A percentile compares a stretch with the other conserved stretches of the same genome.
Evolutionary conservation across 805 yeast species (phyloP).

Genomic region (Ogataea nonfermentans): DNA sequence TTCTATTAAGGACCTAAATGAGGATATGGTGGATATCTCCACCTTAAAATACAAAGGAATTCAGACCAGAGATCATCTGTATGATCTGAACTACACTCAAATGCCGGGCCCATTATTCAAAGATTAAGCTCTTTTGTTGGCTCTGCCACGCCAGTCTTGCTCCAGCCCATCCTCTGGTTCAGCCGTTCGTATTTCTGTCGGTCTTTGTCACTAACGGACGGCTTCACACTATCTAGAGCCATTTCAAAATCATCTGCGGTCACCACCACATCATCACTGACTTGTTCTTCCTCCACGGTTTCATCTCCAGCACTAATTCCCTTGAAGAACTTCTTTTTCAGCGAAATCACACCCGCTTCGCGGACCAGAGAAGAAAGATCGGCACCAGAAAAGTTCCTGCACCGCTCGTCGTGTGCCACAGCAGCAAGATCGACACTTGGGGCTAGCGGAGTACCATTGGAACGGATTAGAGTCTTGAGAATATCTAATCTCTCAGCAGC

Average conservation of each 20-base stretch:
- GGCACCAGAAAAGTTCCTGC: conserved; percentile 93
- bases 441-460: conserved; percentile 75
- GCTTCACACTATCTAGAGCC: conserved; percentile 76
- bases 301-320: conserved; percentile 49
- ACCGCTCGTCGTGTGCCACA: conserved; percentile 73
- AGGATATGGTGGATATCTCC: conserved; percentile 38
- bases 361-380: conserved; percentile 88
- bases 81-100: conserved; percentile 53
- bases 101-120: conserved; percentile 35
- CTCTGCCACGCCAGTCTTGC: conserved; percentile 30
- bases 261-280: conserved; percentile 44
- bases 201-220: conserved; percentile 87
- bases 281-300: conserved; percentile 23
- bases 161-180: conserved; percentile 76
- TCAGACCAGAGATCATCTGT: conserved; percentile 51
- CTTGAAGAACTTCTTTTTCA: conserved; percentile 69
- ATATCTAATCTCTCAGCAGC: conserved; percentile 79
- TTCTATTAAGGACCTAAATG: conserved; percentile 43
- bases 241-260: conserved; percentile 60
- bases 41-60: conserved; percentile 32
- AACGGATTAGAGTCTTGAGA: conserved; percentile 66
- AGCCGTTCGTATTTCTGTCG: conserved; percentile 71
- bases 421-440: conserved; percentile 54
- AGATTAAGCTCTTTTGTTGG: conserved; percentile 8
- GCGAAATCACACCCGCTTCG: conserved; percentile 90